Evolutionary conservation across 176 grass and related monocot species (phyloP).

Genomic region (Hsuehochloa calcarea): DNA sequence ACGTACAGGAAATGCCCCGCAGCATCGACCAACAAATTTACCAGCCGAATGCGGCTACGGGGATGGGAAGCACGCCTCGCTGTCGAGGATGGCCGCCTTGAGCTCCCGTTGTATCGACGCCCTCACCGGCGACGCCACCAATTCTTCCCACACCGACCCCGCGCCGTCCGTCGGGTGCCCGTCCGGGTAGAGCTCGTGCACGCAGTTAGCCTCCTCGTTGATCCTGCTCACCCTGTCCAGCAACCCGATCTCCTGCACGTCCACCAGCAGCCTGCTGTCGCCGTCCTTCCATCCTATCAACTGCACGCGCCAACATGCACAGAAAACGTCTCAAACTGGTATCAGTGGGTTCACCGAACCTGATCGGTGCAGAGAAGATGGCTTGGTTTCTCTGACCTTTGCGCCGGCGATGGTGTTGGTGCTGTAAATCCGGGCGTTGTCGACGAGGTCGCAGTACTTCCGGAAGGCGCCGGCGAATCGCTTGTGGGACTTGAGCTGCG

Average conservation of each 20-base stretch:
- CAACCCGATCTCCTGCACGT: slow-evolving; percentile 58
- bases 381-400: slow-evolving; percentile 41
- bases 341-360: background rate
- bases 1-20: background rate
- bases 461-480: slow-evolving; percentile 73
- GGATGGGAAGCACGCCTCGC: slow-evolving; percentile 65
- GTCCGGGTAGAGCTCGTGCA: slow-evolving; percentile 77
- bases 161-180: slow-evolving; percentile 44
- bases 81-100: slow-evolving; percentile 52
- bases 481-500: slow-evolving; percentile 90
- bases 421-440: slow-evolving; percentile 82
- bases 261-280: slow-evolving; percentile 66
- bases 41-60: slow-evolving; percentile 15
- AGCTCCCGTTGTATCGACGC: slow-evolving; percentile 57
- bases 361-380: background rate
- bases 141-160: slow-evolving; percentile 57
- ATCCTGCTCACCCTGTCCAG: slow-evolving; percentile 62
- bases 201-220: slow-evolving; percentile 67
- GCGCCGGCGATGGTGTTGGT: slow-evolving; percentile 70
- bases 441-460: slow-evolving; percentile 77
- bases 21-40: too few species aligned
- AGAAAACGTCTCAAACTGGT: background rate
- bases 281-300: slow-evolving; percentile 79
- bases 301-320: slow-evolving; percentile 14
- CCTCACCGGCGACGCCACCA: slow-evolving; percentile 55